Conservation (phyloP, 306 rosid genomes). For the Trifolium dubium region DNA sequence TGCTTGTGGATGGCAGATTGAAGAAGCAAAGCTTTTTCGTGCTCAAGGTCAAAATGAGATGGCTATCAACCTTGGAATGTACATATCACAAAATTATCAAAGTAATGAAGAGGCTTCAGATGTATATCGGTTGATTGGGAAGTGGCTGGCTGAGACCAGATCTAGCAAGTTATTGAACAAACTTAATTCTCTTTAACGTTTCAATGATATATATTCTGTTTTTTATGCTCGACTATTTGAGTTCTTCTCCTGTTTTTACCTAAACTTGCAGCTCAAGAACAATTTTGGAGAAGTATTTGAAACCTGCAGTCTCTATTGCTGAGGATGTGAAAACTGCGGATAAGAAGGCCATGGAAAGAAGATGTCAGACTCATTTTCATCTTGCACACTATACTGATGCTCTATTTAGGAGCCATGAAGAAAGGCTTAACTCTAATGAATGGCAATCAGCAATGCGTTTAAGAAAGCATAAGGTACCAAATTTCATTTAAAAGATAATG, state of each 20-base stretch:
- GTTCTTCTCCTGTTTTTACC: conserved; percentile 28
- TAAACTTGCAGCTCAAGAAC: conserved; percentile 85
- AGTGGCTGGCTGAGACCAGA: conserved; percentile 98
- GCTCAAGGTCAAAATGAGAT: conserved; percentile 87
- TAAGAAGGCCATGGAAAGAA: conserved; percentile 64
- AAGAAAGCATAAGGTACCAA: conserved; percentile 85
- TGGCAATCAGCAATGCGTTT: conserved; percentile 94
- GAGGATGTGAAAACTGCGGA: conserved; percentile 60
- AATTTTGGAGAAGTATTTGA: conserved; percentile 87
- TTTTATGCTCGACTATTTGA: conserved; percentile 21
- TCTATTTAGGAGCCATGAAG: conserved; percentile 85
- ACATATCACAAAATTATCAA: conserved; percentile 56
- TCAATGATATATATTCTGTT: not conserved
- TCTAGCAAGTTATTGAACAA: conserved; percentile 78
- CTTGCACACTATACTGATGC: conserved; percentile 97
- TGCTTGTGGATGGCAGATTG: conserved; percentile 65
- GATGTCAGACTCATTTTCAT: conserved; percentile 78
- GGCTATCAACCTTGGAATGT: conserved; percentile 92
- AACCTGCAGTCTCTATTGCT: conserved; percentile 84
- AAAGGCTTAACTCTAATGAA: conserved; percentile 82
- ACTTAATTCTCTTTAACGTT: conserved; percentile 24
- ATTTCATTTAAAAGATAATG: conserved; percentile 12
- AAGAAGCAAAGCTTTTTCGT: conserved; percentile 97
- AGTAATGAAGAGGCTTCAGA: conserved; percentile 78
- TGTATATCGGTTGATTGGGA: conserved; percentile 87